Conservation (phyloP, 805 yeast genomes). For the Helenozyma baotianmanensis region DNA sequence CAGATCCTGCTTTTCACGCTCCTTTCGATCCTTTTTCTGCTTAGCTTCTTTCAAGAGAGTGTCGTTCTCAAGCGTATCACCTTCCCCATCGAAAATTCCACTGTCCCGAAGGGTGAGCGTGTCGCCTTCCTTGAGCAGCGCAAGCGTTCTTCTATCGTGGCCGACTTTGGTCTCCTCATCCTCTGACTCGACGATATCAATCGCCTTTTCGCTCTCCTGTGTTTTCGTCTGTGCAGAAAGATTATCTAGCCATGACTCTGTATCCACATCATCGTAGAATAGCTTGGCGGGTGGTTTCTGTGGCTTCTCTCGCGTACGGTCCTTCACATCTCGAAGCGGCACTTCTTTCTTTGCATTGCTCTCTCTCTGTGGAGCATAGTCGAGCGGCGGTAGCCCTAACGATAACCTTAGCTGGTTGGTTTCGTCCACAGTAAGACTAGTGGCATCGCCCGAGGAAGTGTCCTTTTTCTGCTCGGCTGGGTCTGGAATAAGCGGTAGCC, state of each 20-base stretch:
- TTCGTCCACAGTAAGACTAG: constrained; percentile 1
- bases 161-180: constrained; percentile 38
- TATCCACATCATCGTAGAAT: constrained; percentile 11
- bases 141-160: constrained; percentile 42
- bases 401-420: constrained; percentile 15
- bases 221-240: constrained; percentile 25
- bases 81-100: constrained; percentile 30
- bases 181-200: constrained; percentile 11
- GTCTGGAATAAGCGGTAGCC: constrained; percentile 47
- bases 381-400: constrained; percentile 12
- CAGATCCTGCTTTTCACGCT: constrained; percentile 15
- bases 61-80: constrained; percentile 38
- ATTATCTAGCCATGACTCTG: constrained; percentile 14
- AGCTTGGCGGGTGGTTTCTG: constrained; percentile 14
- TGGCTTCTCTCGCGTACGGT: no score
- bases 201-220: constrained; percentile 33
- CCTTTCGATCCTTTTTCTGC: constrained; percentile 26
- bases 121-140: constrained; percentile 34
- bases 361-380: constrained; percentile 10
- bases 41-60: constrained; percentile 20
- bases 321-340: no score
- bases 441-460: neutral
- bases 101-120: constrained; percentile 57
- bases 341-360: constrained; percentile 1
- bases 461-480: neutral